These are phyloP conservation scores for Infundibulicybe gibba DNA, from an alignment of 768 basidiomycete genomes.

Conservation along the genomic window DNA sequence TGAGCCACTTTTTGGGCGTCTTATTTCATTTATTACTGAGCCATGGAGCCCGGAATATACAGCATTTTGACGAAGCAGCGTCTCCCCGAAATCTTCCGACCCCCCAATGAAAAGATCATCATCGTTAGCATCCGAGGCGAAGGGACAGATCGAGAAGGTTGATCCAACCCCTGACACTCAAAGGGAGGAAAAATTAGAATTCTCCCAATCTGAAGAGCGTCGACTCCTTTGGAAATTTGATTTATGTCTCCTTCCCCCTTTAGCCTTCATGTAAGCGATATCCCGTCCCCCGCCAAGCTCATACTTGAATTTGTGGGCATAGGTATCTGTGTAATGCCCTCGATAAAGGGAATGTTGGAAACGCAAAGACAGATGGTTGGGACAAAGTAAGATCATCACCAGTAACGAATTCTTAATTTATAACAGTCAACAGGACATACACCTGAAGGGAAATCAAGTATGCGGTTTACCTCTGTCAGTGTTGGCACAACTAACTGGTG, in stretches of 20 bases:
- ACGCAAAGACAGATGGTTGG: constrained; percentile 51
- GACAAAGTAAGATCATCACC: constrained; percentile 30
- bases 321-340: constrained; percentile 49
- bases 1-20: too few species aligned
- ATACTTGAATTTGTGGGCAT: not conserved
- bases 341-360: constrained; percentile 48
- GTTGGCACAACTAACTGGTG: too few species aligned
- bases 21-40: too few species aligned
- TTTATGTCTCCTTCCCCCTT: constrained; percentile 34
- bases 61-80: too few species aligned
- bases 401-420: not conserved
- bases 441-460: constrained; percentile 42
- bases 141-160: not conserved
- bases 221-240: constrained; percentile 39
- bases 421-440: constrained; percentile 30
- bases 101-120: too few species aligned
- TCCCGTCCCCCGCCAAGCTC: not conserved
- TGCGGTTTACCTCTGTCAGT: not conserved
- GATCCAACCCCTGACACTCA: not conserved
- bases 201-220: constrained; percentile 19
- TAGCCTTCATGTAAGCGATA: constrained; percentile 35
- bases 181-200: constrained; percentile 5
- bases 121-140: not conserved
- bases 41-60: too few species aligned
- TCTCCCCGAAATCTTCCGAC: too few species aligned